Conservation (phyloP, 140 eudicot genomes). For the Bidens hawaiensis region DNA sequence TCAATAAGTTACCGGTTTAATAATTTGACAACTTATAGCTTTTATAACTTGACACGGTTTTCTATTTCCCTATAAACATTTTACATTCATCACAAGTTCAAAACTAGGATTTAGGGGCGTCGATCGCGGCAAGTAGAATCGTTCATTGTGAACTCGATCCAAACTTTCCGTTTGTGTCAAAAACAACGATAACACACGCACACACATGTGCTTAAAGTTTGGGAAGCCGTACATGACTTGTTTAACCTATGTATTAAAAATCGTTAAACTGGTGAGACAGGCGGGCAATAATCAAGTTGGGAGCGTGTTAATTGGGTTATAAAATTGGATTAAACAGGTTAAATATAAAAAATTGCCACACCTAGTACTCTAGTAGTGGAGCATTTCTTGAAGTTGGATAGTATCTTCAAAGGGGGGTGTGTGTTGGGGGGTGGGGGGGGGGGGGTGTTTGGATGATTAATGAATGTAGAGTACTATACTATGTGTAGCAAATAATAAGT, state of each 20-base stretch:
- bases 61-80: not conserved
- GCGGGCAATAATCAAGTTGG: too few relatives aligned
- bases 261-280: not conserved
- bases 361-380: too few relatives aligned
- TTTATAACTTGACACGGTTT: not conserved
- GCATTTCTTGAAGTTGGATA: not conserved
- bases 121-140: not conserved
- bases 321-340: too few relatives aligned
- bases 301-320: not conserved
- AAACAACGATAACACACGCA: too few relatives aligned
- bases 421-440: not conserved
- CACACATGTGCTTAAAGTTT: too few relatives aligned
- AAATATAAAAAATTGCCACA: too few relatives aligned
- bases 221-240: not conserved
- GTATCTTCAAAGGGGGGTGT: not conserved
- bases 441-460: not conserved
- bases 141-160: not conserved
- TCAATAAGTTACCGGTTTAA: too few relatives aligned
- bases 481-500: slow-evolving; percentile 1
- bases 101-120: not conserved
- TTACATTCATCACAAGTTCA: too few relatives aligned
- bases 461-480: slow-evolving; percentile 5
- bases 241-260: not conserved
- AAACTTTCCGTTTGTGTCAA: not conserved
- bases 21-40: not conserved